Evolutionary conservation across 2,329 filamentous ascomycete species (phyloP), one percentile per base, ranked within the genome.

Genomic region (Tympanopsis confertula): DNA sequence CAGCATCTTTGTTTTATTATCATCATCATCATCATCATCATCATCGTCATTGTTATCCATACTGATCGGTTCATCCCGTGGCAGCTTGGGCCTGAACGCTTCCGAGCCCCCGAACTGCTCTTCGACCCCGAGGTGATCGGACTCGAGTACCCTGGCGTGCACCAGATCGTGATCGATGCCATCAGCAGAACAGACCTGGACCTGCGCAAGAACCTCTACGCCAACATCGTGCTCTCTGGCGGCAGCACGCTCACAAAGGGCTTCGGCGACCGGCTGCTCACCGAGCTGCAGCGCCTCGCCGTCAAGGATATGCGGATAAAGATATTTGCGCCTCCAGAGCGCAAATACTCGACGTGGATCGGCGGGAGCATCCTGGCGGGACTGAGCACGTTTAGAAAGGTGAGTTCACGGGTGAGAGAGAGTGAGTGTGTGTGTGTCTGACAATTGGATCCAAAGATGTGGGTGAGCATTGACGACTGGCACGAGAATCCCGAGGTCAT

Each of bases 301-400:
- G 87, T 96, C 50, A 95, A 95, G 69, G 91, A 98, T 58, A 98
- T 95, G 89, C 80, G 88, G 53, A 96, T 98, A 67, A 94, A 95
- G 71, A 98, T 98, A 55, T 94, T 94, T 65, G 91, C 91, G 38
- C 91, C 91, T 39, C 89, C 91, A 4, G 91, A 98, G 69, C 75
- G 91, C 47, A 94, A 95, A 63, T 98, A 96, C 67, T 95, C 86
- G 44, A 98, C 91, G 20, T 98, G 91, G 91, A 96, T 96, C 49
- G 91, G 91, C 45, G 91, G 91, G 39, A 95, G 91, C 59, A 98
- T 98, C 62, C 68, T 98, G 47, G 91, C 91, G 20, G 89, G 91
- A 5, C 64, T 98, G 60, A 96, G 89, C 67, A 98, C 91, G 39
- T 98, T 98, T 66, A 82, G 89, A 68, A 98, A 96, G 83, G 87